Evolutionary conservation across 768 basidiomycete genomes (phyloP), one percentile per base, ranked within the genome.

Genomic region (Tricholoma flavovirens): DNA sequence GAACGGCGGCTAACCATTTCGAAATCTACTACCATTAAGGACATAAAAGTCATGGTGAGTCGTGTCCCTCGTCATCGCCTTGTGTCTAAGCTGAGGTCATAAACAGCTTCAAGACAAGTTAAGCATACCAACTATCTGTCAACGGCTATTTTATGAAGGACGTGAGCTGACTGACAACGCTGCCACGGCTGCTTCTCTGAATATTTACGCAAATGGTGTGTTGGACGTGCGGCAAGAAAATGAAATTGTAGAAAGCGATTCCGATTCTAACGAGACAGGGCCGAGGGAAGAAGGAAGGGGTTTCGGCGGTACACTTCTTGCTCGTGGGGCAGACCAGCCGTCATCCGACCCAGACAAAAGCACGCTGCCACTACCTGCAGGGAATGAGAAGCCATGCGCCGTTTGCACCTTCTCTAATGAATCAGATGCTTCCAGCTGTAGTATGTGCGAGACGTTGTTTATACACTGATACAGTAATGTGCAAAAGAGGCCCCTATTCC

Each of bases 271-370:
- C 21, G 78, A 73, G 8, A 73, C 74, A 33, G 67, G 67, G 52
- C 73, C 74, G 56, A 73, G 76, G 55, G 77, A 80, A 49, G 87
- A 88, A 69, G 84, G 79, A 11, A 76, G 74, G 59, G 90, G 85
- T 2, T 92, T 92, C 66, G 79, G 79, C 51, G 89, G 90, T 22
- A 92, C 90, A 21, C 67, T 90, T 43, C 76, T 91, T 30, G 81
- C 81, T 45, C 75, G 79, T 60, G 66, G 67, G 51, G 53, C 67
- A 32, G 56, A 57, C 33, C 24, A 3, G 38, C 36, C 15, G 21
- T 33, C 26, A 19, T 32, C 38, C 12, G 43, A 36, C 24, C 4
- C 22, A 29, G 42, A 53, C 15, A 30, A 43, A 19, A 26, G 9
- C n/a, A 17, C 52, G 3, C 19, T 36, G n/a, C 29, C 46, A n/a